A percentile compares a stretch with the other conserved stretches of the same genome.
Conservation (phyloP, 2,329 filamentous ascomycete genomes). For the Cercospora citrullina region DNA sequence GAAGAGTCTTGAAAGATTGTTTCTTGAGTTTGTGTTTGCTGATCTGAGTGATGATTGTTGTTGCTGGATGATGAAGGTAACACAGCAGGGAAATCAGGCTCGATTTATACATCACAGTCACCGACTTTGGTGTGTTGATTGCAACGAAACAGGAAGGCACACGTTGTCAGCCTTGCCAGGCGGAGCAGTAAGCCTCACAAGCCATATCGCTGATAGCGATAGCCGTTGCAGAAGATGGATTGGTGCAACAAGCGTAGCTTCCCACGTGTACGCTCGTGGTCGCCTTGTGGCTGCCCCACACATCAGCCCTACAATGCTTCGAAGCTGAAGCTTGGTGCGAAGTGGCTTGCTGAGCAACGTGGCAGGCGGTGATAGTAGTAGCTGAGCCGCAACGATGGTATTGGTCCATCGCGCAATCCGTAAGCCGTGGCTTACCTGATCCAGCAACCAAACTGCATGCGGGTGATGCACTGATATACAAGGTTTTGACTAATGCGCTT, state of each 20-base stretch:
- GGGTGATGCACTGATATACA: slow-evolving; percentile 2
- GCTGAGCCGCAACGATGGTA: neutral
- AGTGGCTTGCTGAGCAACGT: slow-evolving; percentile 13
- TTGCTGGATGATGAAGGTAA: slow-evolving; percentile 1
- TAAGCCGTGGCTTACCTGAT: slow-evolving; percentile 4
- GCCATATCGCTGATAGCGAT: slow-evolving; percentile 7
- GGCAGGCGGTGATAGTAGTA: slow-evolving; percentile 3
- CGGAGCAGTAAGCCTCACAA: slow-evolving; percentile 12
- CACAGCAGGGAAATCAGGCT: neutral
- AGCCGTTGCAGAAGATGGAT: neutral
- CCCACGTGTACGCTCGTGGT: slow-evolving; percentile 9
- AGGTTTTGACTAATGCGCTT: slow-evolving; percentile 1
- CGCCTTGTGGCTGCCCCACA: slow-evolving; percentile 8
- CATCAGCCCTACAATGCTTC: slow-evolving; percentile 10
- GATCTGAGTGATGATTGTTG: neutral
- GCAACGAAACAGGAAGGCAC: neutral
- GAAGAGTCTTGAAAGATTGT: neutral
- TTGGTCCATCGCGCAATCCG: slow-evolving; percentile 6
- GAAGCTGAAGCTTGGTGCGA: neutral
- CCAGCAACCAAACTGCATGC: neutral
- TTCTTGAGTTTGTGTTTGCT: neutral
- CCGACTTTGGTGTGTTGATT: neutral
- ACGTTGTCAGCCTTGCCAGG: slow-evolving; percentile 8
- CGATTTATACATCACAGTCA: neutral
- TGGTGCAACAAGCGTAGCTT: neutral